phyloP scores from a whole-genome alignment of 1,284 basidiomycete genomes.

The Ceratobasidium theobromae region DNA sequence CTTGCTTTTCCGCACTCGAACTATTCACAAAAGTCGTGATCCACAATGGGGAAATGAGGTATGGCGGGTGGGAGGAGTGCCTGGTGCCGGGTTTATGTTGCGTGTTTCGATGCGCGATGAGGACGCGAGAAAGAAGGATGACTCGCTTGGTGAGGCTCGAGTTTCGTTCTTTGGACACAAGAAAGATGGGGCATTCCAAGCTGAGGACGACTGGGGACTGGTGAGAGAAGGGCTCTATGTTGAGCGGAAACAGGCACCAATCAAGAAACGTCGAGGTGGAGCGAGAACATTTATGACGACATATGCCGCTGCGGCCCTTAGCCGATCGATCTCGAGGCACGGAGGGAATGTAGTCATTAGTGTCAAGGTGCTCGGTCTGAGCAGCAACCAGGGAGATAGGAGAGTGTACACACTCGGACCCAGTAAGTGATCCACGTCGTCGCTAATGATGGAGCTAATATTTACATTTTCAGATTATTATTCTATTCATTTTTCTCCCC shows the following conservation, averaged over 20 bases:
- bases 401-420: constrained; percentile 50
- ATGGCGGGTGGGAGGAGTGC: constrained; percentile 52
- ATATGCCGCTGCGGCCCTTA: constrained; percentile 40
- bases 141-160: constrained; percentile 47
- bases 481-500: constrained; percentile 44
- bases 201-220: constrained; percentile 36
- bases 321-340: constrained; percentile 40
- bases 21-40: constrained; percentile 45
- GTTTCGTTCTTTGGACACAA: constrained; percentile 32
- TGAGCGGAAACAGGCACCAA: constrained; percentile 40
- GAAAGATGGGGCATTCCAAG: not conserved
- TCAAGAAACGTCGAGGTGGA: constrained; percentile 46
- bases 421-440: constrained; percentile 38
- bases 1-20: constrained; percentile 48
- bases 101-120: constrained; percentile 48
- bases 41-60: constrained; percentile 46
- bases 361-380: constrained; percentile 47
- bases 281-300: constrained; percentile 43
- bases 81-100: constrained; percentile 46
- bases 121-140: constrained; percentile 50
- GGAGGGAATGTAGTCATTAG: constrained; percentile 41
- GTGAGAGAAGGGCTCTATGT: constrained; percentile 40
- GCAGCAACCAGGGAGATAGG: constrained; percentile 42
- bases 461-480: constrained; percentile 40
- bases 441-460: not conserved